Base-by-base conservation (phyloP, 352 stramenopile genomes). In the Phytopythium helicoides region DNA sequence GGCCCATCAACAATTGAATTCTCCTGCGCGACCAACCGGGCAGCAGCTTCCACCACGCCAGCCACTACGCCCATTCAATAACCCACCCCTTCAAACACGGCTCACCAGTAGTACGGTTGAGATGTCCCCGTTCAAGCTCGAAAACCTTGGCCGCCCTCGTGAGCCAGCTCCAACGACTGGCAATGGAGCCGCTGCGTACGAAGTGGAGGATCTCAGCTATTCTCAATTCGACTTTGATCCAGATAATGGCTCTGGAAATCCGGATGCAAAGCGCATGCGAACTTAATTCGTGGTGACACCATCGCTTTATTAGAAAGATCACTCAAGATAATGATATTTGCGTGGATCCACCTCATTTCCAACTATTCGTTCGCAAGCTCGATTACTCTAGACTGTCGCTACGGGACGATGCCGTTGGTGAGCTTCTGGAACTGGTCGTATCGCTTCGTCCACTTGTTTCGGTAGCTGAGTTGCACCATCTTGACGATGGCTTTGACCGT, bases 391-490 rank as follows among this genome's bases (percentile, higher is more conserved):
- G n/a, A n/a, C 18, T 55, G 19, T 12, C 0, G 8, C 34, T 73
- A 94, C 7, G 80, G 81, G 28, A 91, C 31, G 56, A 95, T 97
- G 19, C 84, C 83, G 62, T 97, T 96, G 22, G 79, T 96, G 54
- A 87, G 84, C 52, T 97, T 86, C 60, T 98, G 92, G 66, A 98
- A 98, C 47, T 89, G 66, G 65, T 98, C 92, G 67, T 98, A 98
- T 19, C 94, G 64, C 57, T 92, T 92, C 9, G 94, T 98, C 56
- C 92, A 96, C 55, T 77, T 84, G 73, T 97, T 90, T 50, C 97
- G 87, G 64, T 97, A 95, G 45, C 95, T 98, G 19, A 89, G 81
- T 63, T 88, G 84, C 35, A 98, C 81, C 66, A 94, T 88, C 62
- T 94, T 92, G 60, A 94, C 76, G 28, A 88, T 71, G 7, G 58